Conservation (phyloP, 345 rosid genomes). For the Citrus glauca region DNA sequence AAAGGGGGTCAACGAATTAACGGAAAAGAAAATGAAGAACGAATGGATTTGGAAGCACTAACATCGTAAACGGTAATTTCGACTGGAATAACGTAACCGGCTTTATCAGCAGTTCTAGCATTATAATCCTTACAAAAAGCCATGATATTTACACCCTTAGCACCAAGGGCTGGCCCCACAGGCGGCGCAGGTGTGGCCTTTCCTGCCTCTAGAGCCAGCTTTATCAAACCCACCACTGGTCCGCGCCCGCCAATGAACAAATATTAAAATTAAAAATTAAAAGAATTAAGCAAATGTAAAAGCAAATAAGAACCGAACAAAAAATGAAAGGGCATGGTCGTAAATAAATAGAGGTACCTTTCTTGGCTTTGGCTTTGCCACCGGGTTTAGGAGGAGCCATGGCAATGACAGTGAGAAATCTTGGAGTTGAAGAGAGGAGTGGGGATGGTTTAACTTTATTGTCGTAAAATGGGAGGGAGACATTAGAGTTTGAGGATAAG, state of each 20-base stretch:
- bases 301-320: background rate
- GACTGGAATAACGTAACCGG: constrained; percentile 88
- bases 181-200: constrained; percentile 97
- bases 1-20: too few relatives aligned
- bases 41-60: constrained; percentile 17
- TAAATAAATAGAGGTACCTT: constrained; percentile 37
- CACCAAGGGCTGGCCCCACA: constrained; percentile 88
- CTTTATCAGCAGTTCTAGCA: constrained; percentile 94
- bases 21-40: background rate
- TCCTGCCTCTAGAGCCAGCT: constrained; percentile 92
- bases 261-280: too few relatives aligned
- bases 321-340: background rate
- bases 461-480: constrained; percentile 46
- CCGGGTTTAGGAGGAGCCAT: constrained; percentile 97
- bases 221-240: constrained; percentile 69
- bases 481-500: constrained; percentile 47
- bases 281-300: background rate
- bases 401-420: constrained; percentile 70
- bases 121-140: constrained; percentile 96
- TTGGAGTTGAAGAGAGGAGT: constrained; percentile 46
- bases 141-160: constrained; percentile 88
- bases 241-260: background rate
- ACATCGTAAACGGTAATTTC: constrained; percentile 94
- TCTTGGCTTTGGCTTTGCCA: constrained; percentile 80
- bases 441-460: constrained; percentile 30